Conservation (phyloP, 306 rosid genomes). For the Hylodesmum podocarpum region DNA sequence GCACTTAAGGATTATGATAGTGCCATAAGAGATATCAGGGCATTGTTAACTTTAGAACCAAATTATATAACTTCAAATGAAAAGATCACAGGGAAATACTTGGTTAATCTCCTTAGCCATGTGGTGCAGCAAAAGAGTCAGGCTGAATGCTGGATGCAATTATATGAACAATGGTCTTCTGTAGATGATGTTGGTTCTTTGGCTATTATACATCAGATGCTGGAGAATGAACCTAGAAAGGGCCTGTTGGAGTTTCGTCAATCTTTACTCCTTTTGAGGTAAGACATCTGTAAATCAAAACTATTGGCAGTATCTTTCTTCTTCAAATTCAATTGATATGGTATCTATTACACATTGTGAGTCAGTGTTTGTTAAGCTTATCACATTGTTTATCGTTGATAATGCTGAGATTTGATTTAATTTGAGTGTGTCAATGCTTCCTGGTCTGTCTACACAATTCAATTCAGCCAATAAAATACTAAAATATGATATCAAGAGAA, state of each 20-base stretch:
- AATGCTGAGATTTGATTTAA: neutral
- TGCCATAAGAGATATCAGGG: slow-evolving; percentile 63
- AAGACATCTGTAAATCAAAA: slow-evolving; percentile 16
- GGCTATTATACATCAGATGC: slow-evolving; percentile 77
- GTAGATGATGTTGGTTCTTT: slow-evolving; percentile 77
- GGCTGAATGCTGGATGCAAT: slow-evolving; percentile 82
- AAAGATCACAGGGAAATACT: slow-evolving; percentile 48
- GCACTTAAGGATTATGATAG: slow-evolving; percentile 55
- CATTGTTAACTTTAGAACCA: slow-evolving; percentile 69
- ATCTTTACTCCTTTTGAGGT: slow-evolving; percentile 74
- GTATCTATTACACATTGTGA: neutral
- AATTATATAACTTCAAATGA: slow-evolving; percentile 51
- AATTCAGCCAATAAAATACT: neutral
- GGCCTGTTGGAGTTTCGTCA: slow-evolving; percentile 66
- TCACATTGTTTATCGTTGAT: neutral
- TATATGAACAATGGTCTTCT: slow-evolving; percentile 70
- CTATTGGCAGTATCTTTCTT: neutral
- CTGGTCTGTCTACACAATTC: neutral
- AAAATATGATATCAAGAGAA: neutral
- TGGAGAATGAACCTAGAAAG: slow-evolving; percentile 59
- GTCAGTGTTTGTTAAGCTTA: neutral
- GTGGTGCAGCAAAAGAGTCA: slow-evolving; percentile 45
- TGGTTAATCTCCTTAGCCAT: slow-evolving; percentile 53
- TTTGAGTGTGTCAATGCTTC: neutral
- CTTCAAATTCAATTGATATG: slow-evolving; percentile 20